Base-by-base conservation (phyloP, 1,139 yeast species). In the Hansenula lynferdii region DNA sequence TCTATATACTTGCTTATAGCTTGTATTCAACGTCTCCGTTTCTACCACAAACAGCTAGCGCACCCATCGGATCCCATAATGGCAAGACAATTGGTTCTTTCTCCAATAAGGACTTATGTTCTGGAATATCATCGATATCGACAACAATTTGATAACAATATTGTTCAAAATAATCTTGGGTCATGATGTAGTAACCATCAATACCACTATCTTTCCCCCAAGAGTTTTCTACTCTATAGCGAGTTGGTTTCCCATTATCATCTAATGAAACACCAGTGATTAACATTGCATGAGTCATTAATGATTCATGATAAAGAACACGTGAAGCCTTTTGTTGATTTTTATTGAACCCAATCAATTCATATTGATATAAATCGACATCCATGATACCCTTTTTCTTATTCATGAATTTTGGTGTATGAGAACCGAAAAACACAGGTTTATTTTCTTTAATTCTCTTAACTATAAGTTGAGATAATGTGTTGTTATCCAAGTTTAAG, bases 251-350 rank as follows among this genome's bases (percentile, higher is more conserved):
- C 9, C 75, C 76, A 1, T 40, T 34, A 16, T 60, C 74, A 42
- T 70, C 80, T 14, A 77, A 55, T 59, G 85, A 90, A 34, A 83
- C 92, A n/a, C 80, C 90, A 10, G 84, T 76, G 50, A 86, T 75
- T 16, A 80, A 72, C 96, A 86, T 85, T 28, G 95, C 95, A 53
- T 85, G 95, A 12, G 94, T 85, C 94, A 85, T 85, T 47, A 77
- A 59, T 28, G 81, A 74, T 54, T 79, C 77, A 44, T 67, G 69
- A 56, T 74, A 77, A 37, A 68, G 53, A 41, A 80, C 72, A 42
- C 85, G 65, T 33, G 79, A 74, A 12, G 77, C 77, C 60, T 80
- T 80, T 51, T 43, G 65, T 75, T 65, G 85, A 42, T 62, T 64
- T 48, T 69, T 75, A 53, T 70, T 76, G 65, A 63, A 84, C 1